phyloP scores from a whole-genome alignment of 2,329 filamentous ascomycete genomes.

The Didymella pomorum region DNA sequence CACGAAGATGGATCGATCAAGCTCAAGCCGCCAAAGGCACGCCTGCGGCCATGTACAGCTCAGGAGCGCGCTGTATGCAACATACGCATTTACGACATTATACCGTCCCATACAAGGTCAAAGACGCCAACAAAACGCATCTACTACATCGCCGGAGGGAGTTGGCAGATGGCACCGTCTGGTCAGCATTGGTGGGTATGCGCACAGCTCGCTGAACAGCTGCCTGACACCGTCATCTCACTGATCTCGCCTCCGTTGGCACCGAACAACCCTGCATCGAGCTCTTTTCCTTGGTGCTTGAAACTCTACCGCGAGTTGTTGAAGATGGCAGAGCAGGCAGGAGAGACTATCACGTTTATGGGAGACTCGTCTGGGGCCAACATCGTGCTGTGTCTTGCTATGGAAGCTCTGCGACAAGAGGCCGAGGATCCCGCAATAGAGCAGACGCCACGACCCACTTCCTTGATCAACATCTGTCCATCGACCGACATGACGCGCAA shows the following conservation, averaged over 20 bases:
- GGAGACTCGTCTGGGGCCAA: constrained; percentile 67
- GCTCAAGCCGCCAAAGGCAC: constrained; percentile 49
- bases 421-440: constrained; percentile 13
- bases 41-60: constrained; percentile 47
- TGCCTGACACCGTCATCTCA: constrained; percentile 55
- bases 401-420: constrained; percentile 51
- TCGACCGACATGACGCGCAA: constrained; percentile 59
- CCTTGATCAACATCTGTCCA: constrained; percentile 58
- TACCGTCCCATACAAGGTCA: constrained; percentile 25
- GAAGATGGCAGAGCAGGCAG: constrained; percentile 45
- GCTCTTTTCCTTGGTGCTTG: constrained; percentile 58
- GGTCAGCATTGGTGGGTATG: constrained; percentile 62
- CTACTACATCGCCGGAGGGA: constrained; percentile 65
- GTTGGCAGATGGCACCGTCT: constrained; percentile 62
- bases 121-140: constrained; percentile 48
- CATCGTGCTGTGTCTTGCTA: constrained; percentile 55
- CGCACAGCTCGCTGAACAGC: constrained; percentile 54
- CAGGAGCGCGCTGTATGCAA: constrained; percentile 53
- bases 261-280: constrained; percentile 60
- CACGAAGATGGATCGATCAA: constrained; percentile 53
- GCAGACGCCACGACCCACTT: constrained; percentile 39
- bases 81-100: constrained; percentile 58
- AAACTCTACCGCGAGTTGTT: constrained; percentile 56
- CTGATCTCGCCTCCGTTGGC: constrained; percentile 64
- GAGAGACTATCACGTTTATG: constrained; percentile 58